phyloP scores from a whole-genome alignment of 148 eudicot genomes.

The Diospyros kaki region DNA sequence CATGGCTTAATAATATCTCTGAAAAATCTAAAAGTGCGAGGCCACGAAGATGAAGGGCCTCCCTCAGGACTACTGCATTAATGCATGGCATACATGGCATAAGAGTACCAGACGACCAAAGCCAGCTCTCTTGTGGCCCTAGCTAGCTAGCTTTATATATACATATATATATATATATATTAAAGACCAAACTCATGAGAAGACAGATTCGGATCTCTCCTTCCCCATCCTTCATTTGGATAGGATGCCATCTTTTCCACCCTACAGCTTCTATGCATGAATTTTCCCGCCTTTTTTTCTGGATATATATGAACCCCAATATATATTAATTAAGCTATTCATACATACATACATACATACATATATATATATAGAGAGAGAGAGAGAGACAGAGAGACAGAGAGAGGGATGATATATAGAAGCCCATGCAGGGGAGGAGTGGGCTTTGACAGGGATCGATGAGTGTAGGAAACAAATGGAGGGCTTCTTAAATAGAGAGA shows the following conservation, averaged over 20 bases:
- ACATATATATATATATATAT: no score
- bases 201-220: slow-evolving; percentile 15
- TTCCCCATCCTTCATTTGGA: slow-evolving; percentile 7
- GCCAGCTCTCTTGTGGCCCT: no score
- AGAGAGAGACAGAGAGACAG: neutral
- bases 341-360: neutral
- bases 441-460: slow-evolving; percentile 8
- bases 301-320: no score
- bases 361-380: no score
- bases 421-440: neutral
- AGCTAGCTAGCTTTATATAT: no score
- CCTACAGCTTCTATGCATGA: neutral
- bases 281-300: neutral
- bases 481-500: neutral
- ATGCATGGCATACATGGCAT: no score
- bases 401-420: neutral
- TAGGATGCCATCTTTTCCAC: slow-evolving; percentile 11
- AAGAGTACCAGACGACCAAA: no score
- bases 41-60: no score
- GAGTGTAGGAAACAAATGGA: neutral
- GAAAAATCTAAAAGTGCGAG: no score
- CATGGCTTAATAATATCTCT: no score
- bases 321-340: neutral
- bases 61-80: no score
- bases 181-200: slow-evolving; percentile 13